phyloP scores from a whole-genome alignment of 2,329 filamentous ascomycete genomes.

The Colletotrichum tanaceti region DNA sequence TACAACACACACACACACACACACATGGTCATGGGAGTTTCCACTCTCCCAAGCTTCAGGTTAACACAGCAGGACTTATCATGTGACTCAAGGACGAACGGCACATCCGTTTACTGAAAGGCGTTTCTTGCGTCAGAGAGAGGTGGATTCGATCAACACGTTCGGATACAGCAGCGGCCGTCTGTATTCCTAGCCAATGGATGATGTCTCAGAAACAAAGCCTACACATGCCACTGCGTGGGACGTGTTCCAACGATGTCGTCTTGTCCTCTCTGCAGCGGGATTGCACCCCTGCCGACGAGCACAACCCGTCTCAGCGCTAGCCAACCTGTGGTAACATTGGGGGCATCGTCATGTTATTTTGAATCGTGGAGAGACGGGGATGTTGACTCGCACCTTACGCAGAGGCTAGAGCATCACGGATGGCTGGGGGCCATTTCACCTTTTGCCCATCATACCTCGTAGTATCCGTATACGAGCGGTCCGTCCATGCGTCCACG shows the following conservation, averaged over 20 bases:
- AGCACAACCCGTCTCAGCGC: slow-evolving; percentile 28
- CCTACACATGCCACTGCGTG: slow-evolving; percentile 3
- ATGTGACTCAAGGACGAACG: slow-evolving; percentile 20
- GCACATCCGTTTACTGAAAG: slow-evolving; percentile 3
- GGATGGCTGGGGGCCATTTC: slow-evolving; percentile 1
- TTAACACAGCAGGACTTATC: slow-evolving; percentile 22
- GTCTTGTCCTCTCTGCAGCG: slow-evolving; percentile 10
- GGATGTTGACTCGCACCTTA: slow-evolving; percentile 34
- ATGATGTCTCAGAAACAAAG: slow-evolving; percentile 19
- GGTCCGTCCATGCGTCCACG: slow-evolving; percentile 15
- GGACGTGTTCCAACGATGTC: slow-evolving; percentile 5
- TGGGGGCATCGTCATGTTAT: slow-evolving; percentile 22
- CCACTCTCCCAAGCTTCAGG: slow-evolving; percentile 18
- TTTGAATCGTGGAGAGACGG: slow-evolving; percentile 35
- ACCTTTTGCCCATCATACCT: slow-evolving; percentile 16
- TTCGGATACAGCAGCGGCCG: slow-evolving; percentile 21
- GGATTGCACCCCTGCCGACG: slow-evolving; percentile 18
- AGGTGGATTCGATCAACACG: slow-evolving; percentile 16
- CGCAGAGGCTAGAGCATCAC: slow-evolving; percentile 3
- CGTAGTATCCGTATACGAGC: too few species aligned
- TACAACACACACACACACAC: too few species aligned
- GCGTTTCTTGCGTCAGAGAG: slow-evolving; percentile 15
- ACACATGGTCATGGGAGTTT: background rate
- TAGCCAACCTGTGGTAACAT: slow-evolving; percentile 23
- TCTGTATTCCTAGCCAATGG: too few species aligned